Conservation (phyloP, 2,329 filamentous ascomycete genomes). For the Zymoseptoria crescenta region DNA sequence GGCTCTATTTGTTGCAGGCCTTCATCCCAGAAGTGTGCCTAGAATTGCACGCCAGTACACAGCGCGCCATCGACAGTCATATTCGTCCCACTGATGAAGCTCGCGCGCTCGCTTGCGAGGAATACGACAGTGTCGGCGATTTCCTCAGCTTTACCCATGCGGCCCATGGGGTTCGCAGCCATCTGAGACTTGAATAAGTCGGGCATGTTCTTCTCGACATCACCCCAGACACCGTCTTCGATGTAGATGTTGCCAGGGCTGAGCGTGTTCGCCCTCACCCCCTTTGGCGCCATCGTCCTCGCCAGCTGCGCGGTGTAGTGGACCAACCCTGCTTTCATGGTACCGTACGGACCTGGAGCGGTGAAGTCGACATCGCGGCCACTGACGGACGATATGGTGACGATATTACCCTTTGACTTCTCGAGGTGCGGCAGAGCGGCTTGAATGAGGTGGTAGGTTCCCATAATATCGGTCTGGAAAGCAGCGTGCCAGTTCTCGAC, state of each 20-base stretch:
- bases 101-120: constrained; percentile 27
- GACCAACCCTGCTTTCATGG: constrained; percentile 32
- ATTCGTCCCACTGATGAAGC: constrained; percentile 26
- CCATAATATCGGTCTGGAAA: constrained; percentile 31
- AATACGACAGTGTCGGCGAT: constrained; percentile 43
- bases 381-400: constrained; percentile 31
- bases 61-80: constrained; percentile 26
- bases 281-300: constrained; percentile 29
- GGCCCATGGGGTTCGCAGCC: constrained; percentile 34
- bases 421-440: constrained; percentile 30
- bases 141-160: constrained; percentile 44
- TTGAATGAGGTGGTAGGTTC: constrained; percentile 27
- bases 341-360: constrained; percentile 31
- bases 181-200: constrained; percentile 26
- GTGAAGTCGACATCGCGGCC: constrained; percentile 34
- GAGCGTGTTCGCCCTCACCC: constrained; percentile 32
- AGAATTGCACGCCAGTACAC: constrained; percentile 25
- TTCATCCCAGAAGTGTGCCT: neutral
- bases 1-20: too few species aligned
- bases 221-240: constrained; percentile 31
- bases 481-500: constrained; percentile 19
- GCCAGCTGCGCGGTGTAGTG: constrained; percentile 33
- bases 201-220: constrained; percentile 26
- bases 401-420: constrained; percentile 28
- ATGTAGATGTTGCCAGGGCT: constrained; percentile 30